Percentiles rank a stretch among this genome's conserved stretches.
Conservation (phyloP, 108 stramenopile species). For the Bacterosira constricta region DNA sequence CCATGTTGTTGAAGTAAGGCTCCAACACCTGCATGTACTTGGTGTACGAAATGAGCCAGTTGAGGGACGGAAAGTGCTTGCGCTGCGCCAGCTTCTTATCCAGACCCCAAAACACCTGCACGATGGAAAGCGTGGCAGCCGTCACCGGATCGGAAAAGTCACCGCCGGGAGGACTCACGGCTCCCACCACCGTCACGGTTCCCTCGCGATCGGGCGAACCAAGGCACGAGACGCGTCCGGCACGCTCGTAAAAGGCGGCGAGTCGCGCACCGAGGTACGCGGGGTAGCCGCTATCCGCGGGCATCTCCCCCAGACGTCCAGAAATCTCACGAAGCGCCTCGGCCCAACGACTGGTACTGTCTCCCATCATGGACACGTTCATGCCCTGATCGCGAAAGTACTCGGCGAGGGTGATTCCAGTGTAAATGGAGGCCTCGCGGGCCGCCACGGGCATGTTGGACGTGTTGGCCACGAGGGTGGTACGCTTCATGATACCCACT, state of each 20-base stretch:
- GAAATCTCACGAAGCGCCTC: conserved; percentile 99
- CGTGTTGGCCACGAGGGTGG: conserved; percentile 99
- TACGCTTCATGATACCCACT: conserved; percentile 99
- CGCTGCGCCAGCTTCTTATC: conserved; percentile 99
- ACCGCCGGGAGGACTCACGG: conserved; percentile 99
- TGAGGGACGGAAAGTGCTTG: conserved; percentile 99
- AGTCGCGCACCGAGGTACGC: conserved; percentile 99
- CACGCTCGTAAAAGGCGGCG: conserved; percentile 99
- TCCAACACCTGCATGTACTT: conserved; percentile 99
- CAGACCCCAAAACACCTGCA: conserved; percentile 99
- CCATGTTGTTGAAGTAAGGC: conserved; percentile 97
- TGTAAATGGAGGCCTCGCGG: conserved; percentile 99
- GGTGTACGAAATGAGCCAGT: conserved; percentile 99
- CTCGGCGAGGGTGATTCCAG: conserved; percentile 97
- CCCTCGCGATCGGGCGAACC: conserved; percentile 98
- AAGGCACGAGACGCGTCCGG: conserved; percentile 96
- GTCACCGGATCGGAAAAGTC: conserved; percentile 99
- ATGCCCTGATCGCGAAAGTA: conserved; percentile 99
- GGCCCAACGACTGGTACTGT: conserved; percentile 99
- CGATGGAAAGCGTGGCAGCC: conserved; percentile 98
- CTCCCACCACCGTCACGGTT: conserved; percentile 98
- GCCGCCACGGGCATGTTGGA: conserved; percentile 99
- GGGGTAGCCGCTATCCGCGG: conserved; percentile 99
- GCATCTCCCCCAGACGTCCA: conserved; percentile 99
- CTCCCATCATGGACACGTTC: conserved; percentile 99